Evolutionary conservation across 306 rosid species (phyloP).

Genomic region (Nissolia schottii): DNA sequence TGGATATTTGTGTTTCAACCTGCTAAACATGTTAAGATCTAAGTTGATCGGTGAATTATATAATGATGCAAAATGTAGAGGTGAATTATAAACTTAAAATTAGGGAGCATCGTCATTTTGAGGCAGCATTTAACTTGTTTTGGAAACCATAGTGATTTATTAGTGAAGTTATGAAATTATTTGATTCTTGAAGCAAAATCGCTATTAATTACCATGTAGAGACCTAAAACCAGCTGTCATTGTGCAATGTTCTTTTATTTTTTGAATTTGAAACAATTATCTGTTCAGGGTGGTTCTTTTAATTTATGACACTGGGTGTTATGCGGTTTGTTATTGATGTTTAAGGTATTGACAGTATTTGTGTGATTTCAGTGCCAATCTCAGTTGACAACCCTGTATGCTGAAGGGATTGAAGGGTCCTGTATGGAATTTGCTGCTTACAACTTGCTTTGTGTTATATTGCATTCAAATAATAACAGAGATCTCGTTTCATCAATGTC

Average conservation of each 20-base stretch:
- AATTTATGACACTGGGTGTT: not conserved
- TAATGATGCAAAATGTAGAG: not conserved
- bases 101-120: not conserved
- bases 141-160: not conserved
- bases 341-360: conserved; percentile 17
- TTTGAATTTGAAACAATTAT: not conserved
- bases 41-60: not conserved
- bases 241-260: not conserved
- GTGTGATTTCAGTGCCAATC: conserved; percentile 83
- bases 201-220: not conserved
- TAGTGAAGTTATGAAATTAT: not conserved
- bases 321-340: not conserved
- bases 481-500: conserved; percentile 84
- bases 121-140: not conserved
- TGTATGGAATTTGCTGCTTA: conserved; percentile 95
- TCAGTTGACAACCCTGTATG: conserved; percentile 76
- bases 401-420: conserved; percentile 88
- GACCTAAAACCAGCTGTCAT: not conserved
- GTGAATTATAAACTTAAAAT: conserved; percentile 5
- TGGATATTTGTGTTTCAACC: not conserved
- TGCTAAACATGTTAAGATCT: not conserved
- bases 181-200: not conserved
- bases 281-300: not conserved
- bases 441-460: conserved; percentile 85
- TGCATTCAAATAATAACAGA: conserved; percentile 88